A percentile compares a stretch with the other conserved stretches of the same genome.
These are phyloP conservation scores for Gossypium mustelinum DNA, from an alignment of 345 rosid species.

Conservation along the genomic window DNA sequence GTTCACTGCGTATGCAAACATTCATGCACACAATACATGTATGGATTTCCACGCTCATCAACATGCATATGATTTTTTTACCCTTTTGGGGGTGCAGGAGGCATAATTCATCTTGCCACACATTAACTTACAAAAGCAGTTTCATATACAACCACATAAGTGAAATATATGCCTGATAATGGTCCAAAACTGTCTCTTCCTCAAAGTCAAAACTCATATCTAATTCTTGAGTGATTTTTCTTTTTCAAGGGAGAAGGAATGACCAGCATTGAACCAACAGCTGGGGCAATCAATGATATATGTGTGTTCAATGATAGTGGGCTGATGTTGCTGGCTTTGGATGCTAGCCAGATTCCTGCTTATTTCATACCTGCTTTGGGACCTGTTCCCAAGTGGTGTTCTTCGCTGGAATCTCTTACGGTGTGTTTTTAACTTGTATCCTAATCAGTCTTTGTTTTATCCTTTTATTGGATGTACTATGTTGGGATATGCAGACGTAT, in stretches of 20 bases:
- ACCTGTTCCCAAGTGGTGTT: constrained; percentile 95
- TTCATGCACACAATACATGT: neutral
- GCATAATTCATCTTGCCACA: neutral
- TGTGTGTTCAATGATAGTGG: constrained; percentile 87
- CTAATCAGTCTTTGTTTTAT: constrained; percentile 7
- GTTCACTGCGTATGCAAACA: neutral
- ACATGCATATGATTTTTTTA: neutral
- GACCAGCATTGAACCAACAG: constrained; percentile 91
- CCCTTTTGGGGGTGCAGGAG: neutral
- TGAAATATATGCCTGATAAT: neutral
- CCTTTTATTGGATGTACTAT: neutral
- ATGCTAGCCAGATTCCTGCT: constrained; percentile 78
- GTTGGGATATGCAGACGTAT: constrained; percentile 7
- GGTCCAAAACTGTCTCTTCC: neutral
- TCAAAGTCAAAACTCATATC: constrained; percentile 1
- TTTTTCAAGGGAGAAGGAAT: constrained; percentile 69
- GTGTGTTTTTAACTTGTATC: constrained; percentile 32
- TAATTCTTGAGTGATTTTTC: constrained; percentile 9
- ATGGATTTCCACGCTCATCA: neutral
- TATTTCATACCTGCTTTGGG: constrained; percentile 89
- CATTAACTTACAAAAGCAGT: neutral
- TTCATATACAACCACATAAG: neutral
- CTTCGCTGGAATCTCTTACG: constrained; percentile 73
- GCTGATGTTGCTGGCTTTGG: constrained; percentile 79
- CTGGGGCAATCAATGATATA: constrained; percentile 77